Evolutionary conservation across 176 grass and related monocot genomes (phyloP), one percentile per base, ranked within the genome.

Genomic region (Phyllostachys edulis): DNA sequence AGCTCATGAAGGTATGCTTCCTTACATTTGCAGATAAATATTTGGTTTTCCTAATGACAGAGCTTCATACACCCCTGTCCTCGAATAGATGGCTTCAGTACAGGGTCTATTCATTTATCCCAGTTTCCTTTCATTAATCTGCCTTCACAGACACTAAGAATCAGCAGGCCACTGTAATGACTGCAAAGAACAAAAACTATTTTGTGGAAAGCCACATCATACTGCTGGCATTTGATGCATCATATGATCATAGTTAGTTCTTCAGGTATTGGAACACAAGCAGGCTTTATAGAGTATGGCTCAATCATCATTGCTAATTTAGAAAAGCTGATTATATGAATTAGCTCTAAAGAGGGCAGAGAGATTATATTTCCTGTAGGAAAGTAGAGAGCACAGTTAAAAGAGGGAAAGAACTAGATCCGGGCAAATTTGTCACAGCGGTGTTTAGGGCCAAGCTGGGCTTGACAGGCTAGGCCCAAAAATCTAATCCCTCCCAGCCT

Each of bases 1-100:
- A 92, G 78, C 63, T 59, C 81, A 75, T 82, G 47, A 96, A 99
- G 91, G 93, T 96, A 82, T 47, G n/a, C n/a, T 81, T 88, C 34
- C 11, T 50, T 49, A 78, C 7, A 38, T 57, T 82, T 78, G 38
- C 17, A 46, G 40, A 23, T 17, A 41, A 8, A 76, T 69, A 23
- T 55, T 61, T 81, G 1, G 13, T 36, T 37, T 27, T 55, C n/a
- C 8, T 85, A 34, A 51, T 66, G 26, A 50, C 57, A 67, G 52
- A 67, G 52, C 32, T 66, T 38, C 7, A 36, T 77, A 15, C n/a
- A 65, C 11, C 15, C 21, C 34, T 71, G 66, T 65, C 46, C 50
- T 39, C n/a, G n/a, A 75, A 24, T 81, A 27, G 32, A 76, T 71
- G 69, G 7, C 5, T 61, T 42, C 21, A 82, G 5, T 40, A 50